Base-by-base conservation (phyloP, 2,329 filamentous ascomycete genomes). In the Alternaria gaisen region DNA sequence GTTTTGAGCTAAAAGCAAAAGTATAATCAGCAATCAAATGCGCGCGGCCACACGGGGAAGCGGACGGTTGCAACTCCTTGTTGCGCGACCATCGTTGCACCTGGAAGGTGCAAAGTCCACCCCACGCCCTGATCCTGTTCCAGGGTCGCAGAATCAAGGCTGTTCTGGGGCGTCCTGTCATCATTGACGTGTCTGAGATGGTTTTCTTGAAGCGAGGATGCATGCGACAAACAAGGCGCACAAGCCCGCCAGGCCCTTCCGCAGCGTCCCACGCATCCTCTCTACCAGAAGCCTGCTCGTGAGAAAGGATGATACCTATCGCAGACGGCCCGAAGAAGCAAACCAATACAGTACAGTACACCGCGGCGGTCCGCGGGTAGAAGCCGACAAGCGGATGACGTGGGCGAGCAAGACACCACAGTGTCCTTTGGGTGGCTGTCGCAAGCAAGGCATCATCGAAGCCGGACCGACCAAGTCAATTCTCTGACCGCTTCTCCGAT, bases 51-150 rank as follows among this genome's bases (percentile, higher is more conserved):
- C 55, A 67, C 70, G 72, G 70, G 67, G 71, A 67, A 68, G 67
- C 69, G 74, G 71, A 73, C 67, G 70, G 65, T 60, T 68, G 72
- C 65, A 65, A 57, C 72, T 72, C 72, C 70, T 73, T 75, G 69
- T 69, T 66, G 71, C 44, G 50, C 60, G 56, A 70, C 66, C 66
- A 69, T 67, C 67, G 73, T 70, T 70, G 65, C 67, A 71, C 64
- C 62, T 66, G 50, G 2, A 7, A 51, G 48, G 40, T 55, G 72
- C 72, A 73, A 60, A 69, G 70, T 53, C 59, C 74, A 74, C 69
- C 69, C 70, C 72, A 76, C 70, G 74, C 70, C 71, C 65, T 61
- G 66, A 66, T 68, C 56, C 61, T 62, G 60, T 41, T 62, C 30
- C 53, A 56, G 47, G 46, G 58, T 50, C 55, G 32, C 58, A 60